Percentiles rank a stretch among this genome's conserved stretches.
Conservation (phyloP, 805 yeast genomes). For the Metschnikowia gelsemii region DNA sequence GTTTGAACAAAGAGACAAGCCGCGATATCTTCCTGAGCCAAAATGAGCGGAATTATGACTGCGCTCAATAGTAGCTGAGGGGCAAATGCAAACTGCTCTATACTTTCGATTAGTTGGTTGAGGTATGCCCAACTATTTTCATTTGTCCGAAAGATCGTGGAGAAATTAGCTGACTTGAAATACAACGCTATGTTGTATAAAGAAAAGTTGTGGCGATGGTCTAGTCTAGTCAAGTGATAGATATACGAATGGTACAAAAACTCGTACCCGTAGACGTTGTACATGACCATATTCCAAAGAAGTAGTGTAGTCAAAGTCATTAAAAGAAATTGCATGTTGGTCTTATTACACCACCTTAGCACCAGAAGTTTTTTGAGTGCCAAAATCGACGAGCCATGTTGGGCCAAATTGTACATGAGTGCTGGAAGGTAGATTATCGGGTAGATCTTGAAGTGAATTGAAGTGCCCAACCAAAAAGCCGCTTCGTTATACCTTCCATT, state of each 20-base stretch:
- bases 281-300: conserved; percentile 59
- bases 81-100: conserved; percentile 67
- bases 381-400: conserved; percentile 23
- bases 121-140: background rate
- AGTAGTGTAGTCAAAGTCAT: conserved; percentile 45
- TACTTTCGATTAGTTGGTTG: conserved; percentile 18
- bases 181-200: conserved; percentile 76
- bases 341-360: conserved; percentile 39
- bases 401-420: conserved; percentile 46
- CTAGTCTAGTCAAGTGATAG: conserved; percentile 79
- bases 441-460: conserved; percentile 88
- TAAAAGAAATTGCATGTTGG: conserved; percentile 28
- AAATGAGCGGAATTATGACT: conserved; percentile 53
- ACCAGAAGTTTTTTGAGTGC: conserved; percentile 25
- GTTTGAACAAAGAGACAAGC: conserved; percentile 43
- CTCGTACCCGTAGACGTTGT: conserved; percentile 65
- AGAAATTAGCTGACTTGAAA: conserved; percentile 47
- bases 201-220: conserved; percentile 94
- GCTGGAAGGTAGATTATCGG: conserved; percentile 88
- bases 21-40: conserved; percentile 33
- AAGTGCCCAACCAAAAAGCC: conserved; percentile 60
- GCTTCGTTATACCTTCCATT: conserved; percentile 25
- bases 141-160: background rate
- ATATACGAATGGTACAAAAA: conserved; percentile 75
- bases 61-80: conserved; percentile 74